phyloP scores from a whole-genome alignment of 305 asterid species.

The Euphrasia arctica region DNA sequence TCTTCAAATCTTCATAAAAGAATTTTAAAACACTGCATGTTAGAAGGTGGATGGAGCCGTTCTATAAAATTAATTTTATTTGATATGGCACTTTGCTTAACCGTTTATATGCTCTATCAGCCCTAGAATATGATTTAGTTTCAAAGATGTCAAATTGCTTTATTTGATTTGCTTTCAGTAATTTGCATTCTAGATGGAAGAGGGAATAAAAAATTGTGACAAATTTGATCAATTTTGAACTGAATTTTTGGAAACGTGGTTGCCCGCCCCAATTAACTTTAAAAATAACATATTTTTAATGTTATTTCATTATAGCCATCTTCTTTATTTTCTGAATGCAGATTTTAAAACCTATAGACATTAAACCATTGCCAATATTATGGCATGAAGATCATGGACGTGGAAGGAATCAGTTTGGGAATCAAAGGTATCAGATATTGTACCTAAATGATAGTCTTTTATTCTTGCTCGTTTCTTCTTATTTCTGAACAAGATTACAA shows the following conservation, averaged over 20 bases:
- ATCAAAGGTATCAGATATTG: conserved; percentile 56
- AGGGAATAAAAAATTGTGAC: conserved; percentile 4
- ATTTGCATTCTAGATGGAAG: neutral
- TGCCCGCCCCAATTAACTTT: neutral
- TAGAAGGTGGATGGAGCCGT: neutral
- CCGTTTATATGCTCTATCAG: neutral
- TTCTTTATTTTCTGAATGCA: conserved; percentile 34
- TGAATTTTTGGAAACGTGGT: conserved; percentile 3
- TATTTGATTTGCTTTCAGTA: conserved; percentile 3
- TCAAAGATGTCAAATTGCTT: neutral
- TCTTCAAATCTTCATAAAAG: neutral
- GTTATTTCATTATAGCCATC: neutral
- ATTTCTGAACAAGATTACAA: conserved; percentile 6
- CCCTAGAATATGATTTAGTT: neutral
- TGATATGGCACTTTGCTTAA: conserved; percentile 5
- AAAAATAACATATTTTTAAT: neutral
- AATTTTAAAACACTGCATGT: neutral
- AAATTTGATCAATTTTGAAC: neutral
- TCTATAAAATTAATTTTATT: conserved; percentile 4
- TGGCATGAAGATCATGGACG: conserved; percentile 90
- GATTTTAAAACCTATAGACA: conserved; percentile 62
- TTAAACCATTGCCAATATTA: conserved; percentile 68
- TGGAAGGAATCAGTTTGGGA: conserved; percentile 57
- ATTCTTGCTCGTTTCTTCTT: conserved; percentile 1
- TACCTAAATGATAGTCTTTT: conserved; percentile 1